Evolutionary conservation across 192 early-diverging fungal genomes (phyloP).

Genomic region (Backusella westeae): DNA sequence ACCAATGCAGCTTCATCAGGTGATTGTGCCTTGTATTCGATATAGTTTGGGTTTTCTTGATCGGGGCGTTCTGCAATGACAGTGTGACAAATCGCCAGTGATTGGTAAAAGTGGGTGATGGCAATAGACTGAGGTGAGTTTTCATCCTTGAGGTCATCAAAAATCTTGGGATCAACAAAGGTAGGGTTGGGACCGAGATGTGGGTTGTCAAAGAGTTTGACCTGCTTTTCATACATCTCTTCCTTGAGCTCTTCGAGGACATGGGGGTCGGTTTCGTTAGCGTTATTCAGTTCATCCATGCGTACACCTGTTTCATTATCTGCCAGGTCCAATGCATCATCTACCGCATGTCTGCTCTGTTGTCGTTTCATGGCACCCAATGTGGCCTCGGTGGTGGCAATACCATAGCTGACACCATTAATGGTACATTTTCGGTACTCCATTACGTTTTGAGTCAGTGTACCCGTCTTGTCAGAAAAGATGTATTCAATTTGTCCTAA

Average conservation of each 20-base stretch:
- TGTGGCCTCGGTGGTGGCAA: conserved; percentile 54
- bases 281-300: conserved; percentile 3
- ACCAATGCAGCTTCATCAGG: conserved; percentile 96
- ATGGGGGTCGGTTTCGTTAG: conserved; percentile 34
- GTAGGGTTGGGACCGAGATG: conserved; percentile 63
- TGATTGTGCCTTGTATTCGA: conserved; percentile 90
- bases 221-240: conserved; percentile 60
- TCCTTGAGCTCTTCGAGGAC: conserved; percentile 34
- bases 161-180: conserved; percentile 69
- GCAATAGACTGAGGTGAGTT: conserved; percentile 52
- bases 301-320: conserved; percentile 27
- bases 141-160: conserved; percentile 56
- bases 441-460: conserved; percentile 95
- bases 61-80: conserved; percentile 64
- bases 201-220: conserved; percentile 54
- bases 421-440: conserved; percentile 91
- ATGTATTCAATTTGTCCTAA: conserved; percentile 95
- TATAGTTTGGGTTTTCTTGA: conserved; percentile 38
- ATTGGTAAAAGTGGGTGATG: conserved; percentile 78
- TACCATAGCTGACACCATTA: conserved; percentile 79
- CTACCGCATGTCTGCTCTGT: conserved; percentile 6
- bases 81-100: conserved; percentile 87
- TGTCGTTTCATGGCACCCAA: conserved; percentile 37
- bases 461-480: conserved; percentile 97
- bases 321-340: not conserved